phyloP scores from a whole-genome alignment of 495 filamentous ascomycete genomes.

The Penicillium riverlandense region DNA sequence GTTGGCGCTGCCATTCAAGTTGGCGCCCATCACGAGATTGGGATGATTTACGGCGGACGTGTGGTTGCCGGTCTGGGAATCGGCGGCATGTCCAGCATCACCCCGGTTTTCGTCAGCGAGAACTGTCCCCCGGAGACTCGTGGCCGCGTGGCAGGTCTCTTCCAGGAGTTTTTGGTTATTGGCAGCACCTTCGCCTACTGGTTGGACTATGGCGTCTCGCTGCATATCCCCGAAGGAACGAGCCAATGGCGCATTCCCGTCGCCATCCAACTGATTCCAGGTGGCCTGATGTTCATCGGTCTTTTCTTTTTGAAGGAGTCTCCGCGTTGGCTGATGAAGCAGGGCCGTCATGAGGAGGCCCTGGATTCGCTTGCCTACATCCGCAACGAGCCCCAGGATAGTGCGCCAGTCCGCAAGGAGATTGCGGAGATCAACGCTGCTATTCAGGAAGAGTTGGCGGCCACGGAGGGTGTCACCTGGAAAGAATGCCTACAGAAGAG shows the following conservation, averaged over 20 bases:
- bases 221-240: slow-evolving; percentile 29
- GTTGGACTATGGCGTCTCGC: slow-evolving; percentile 46
- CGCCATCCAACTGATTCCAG: slow-evolving; percentile 47
- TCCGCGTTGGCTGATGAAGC: slow-evolving; percentile 49
- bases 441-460: slow-evolving; percentile 30
- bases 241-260: slow-evolving; percentile 50
- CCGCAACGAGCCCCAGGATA: slow-evolving; percentile 30
- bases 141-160: slow-evolving; percentile 35
- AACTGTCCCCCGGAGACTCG: slow-evolving; percentile 34
- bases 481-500: slow-evolving; percentile 30
- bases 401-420: slow-evolving; percentile 41
- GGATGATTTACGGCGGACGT: slow-evolving; percentile 34
- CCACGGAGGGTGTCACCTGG: slow-evolving; percentile 32
- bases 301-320: slow-evolving; percentile 48
- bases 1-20: slow-evolving; percentile 59
- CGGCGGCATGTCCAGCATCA: slow-evolving; percentile 39
- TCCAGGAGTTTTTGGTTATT: slow-evolving; percentile 24
- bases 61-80: slow-evolving; percentile 37
- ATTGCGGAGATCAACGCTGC: slow-evolving; percentile 55
- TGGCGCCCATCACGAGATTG: slow-evolving; percentile 27
- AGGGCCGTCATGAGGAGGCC: slow-evolving; percentile 38
- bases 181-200: slow-evolving; percentile 31
- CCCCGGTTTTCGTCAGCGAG: slow-evolving; percentile 44
- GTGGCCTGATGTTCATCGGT: slow-evolving; percentile 39
- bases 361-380: slow-evolving; percentile 35